Evolutionary conservation across 768 basidiomycete genomes (phyloP), one percentile per base, ranked within the genome.

Genomic region (Boletus pseudo-olivaceus): DNA sequence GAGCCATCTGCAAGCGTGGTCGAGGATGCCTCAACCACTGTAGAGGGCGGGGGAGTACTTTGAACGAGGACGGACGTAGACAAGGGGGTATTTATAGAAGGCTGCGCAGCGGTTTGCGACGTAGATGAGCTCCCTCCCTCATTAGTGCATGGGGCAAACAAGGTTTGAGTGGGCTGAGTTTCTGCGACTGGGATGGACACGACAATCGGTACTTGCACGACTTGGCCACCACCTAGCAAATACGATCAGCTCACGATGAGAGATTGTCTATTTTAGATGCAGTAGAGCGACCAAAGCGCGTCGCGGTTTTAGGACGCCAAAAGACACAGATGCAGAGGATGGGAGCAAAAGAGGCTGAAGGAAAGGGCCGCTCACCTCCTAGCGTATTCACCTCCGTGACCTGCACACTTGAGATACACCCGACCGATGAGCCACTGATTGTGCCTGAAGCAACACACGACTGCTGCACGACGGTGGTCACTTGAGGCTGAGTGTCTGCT

Each of bases 1-100:
- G 70, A 70, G 14, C 80, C 79, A 61, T 80, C 67, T 17, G 73
- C 34, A 23, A 74, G 70, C 0, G 78, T 80, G 10, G 73, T 66
- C 1, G 74, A 65, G 30, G 70, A 64, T 17, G 61, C 42, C 32
- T 68, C 66, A 0, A 72, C 67, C 29, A 74, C 38, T 5, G 68
- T 56, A 26, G 71, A 58, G 0, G 77, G 72, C 5, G 71, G 41
- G 5, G 67, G 67, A 20, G 73, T 72, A 7, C 60, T 67, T 42
- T 64, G 50, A 9, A 72, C 62, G 1, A 72, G 46, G 27, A 70
- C 45, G 4, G 66, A 62, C 5, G 70, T 65, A 4, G 63, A 56
- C 15, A 62, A 27, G 4, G 62, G 46, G 34, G 54, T 47, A 29
- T 54, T 26, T 37, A 59, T 20, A 38, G 59, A n/a, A 43, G 55